Percentiles rank a stretch among this genome's conserved stretches.
Conservation (phyloP, 257 asterid species). For the Sherardia arvensis region DNA sequence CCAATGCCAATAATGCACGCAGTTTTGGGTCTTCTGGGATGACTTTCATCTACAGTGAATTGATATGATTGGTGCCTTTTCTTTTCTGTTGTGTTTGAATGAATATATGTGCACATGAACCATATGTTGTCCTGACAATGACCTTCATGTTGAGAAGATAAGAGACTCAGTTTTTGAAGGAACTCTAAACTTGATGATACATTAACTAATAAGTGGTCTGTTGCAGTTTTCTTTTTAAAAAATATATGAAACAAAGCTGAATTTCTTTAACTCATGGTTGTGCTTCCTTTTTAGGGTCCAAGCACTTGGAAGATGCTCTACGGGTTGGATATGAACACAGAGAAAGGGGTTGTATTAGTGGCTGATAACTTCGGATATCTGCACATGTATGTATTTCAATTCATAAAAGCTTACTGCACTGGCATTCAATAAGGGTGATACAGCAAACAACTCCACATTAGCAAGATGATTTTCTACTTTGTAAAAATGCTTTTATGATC, state of each 20-base stretch:
- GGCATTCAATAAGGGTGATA: neutral
- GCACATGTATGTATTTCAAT: constrained; percentile 45
- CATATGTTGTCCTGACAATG: neutral
- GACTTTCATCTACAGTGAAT: neutral
- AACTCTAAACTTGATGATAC: neutral
- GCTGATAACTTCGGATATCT: constrained; percentile 89
- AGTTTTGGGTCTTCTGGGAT: neutral
- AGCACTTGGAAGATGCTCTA: constrained; percentile 88
- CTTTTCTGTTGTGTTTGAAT: neutral
- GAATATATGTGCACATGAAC: no score
- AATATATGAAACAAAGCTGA: neutral
- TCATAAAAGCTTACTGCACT: neutral
- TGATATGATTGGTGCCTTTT: no score
- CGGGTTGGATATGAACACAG: constrained; percentile 80
- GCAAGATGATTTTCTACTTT: neutral
- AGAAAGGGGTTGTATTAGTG: constrained; percentile 57
- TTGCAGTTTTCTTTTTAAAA: neutral
- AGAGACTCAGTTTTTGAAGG: neutral
- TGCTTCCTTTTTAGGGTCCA: constrained; percentile 54
- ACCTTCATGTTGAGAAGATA: neutral
- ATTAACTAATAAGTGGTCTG: neutral
- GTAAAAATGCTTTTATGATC: neutral
- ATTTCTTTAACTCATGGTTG: neutral
- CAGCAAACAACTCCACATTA: neutral
- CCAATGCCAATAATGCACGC: neutral